phyloP scores from a whole-genome alignment of 768 basidiomycete species.

The Boletus tomentosulus region DNA sequence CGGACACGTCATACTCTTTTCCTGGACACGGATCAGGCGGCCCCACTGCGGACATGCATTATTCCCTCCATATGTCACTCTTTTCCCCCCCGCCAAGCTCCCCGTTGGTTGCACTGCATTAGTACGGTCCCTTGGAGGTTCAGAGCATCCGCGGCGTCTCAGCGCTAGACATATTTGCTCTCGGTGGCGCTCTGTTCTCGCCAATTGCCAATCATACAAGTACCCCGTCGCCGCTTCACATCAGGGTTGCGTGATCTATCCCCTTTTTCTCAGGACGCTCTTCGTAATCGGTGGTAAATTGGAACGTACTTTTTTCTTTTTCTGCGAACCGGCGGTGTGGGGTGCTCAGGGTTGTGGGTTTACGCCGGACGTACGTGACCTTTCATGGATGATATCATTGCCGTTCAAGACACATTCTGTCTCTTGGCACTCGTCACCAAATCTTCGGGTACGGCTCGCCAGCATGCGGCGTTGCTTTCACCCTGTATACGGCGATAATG shows the following conservation, averaged over 20 bases:
- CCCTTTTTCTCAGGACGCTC: neutral
- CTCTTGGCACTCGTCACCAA: neutral
- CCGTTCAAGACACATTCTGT: neutral
- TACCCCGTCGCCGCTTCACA: neutral
- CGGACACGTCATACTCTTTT: slow-evolving; percentile 15
- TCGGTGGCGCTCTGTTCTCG: neutral
- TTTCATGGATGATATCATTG: neutral
- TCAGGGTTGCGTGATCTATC: neutral
- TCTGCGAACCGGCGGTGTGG: neutral
- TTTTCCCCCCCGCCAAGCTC: neutral
- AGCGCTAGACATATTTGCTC: too few species aligned
- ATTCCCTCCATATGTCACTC: neutral
- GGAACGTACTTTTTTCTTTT: neutral
- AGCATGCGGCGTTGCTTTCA: too few species aligned
- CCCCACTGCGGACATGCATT: slow-evolving; percentile 24
- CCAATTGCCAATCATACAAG: neutral
- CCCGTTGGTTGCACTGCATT: neutral
- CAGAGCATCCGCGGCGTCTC: too few species aligned
- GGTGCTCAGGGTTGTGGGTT: slow-evolving; percentile 1
- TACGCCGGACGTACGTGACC: neutral
- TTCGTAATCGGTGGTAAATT: neutral
- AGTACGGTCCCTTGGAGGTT: too few species aligned
- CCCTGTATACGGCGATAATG: neutral
- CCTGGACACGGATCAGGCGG: slow-evolving; percentile 10
- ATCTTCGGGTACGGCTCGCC: too few species aligned